Conservation (phyloP, 176 grass and related monocot species). For the Musa schizocarpa region DNA sequence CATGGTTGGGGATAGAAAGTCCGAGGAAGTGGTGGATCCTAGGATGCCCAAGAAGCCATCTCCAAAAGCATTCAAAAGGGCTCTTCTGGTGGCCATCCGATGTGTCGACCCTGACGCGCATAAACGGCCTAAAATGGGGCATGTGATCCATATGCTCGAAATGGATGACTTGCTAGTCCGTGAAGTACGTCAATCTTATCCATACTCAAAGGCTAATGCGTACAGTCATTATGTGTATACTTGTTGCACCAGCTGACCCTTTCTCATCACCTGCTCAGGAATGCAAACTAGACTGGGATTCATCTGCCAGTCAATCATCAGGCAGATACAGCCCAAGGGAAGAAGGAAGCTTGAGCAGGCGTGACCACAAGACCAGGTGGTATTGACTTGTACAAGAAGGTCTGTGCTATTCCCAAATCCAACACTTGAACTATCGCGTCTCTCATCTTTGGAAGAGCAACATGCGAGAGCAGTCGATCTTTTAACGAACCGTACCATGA, state of each 20-base stretch:
- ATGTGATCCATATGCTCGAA: slow-evolving; percentile 91
- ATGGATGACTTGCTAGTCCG: slow-evolving; percentile 59
- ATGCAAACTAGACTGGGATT: slow-evolving; percentile 38
- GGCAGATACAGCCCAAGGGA: slow-evolving; percentile 35
- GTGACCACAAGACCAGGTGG: slow-evolving; percentile 23
- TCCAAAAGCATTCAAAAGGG: slow-evolving; percentile 66
- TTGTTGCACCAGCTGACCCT: neutral
- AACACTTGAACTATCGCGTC: too few relatives aligned
- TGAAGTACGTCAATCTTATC: slow-evolving; percentile 34
- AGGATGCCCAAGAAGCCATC: slow-evolving; percentile 56
- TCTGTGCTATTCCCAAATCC: neutral
- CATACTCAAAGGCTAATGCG: neutral
- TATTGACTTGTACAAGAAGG: slow-evolving; percentile 15
- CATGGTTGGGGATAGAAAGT: slow-evolving; percentile 73
- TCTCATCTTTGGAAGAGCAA: too few relatives aligned
- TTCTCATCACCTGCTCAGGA: slow-evolving; percentile 43
- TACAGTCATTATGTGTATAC: neutral
- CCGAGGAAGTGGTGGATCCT: slow-evolving; percentile 77
- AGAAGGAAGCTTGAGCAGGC: slow-evolving; percentile 49
- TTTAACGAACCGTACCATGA: too few relatives aligned
- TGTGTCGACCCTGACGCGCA: slow-evolving; percentile 65
- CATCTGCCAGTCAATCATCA: slow-evolving; percentile 25
- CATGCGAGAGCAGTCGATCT: too few relatives aligned
- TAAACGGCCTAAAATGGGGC: slow-evolving; percentile 79
- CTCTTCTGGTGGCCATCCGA: slow-evolving; percentile 73